Evolutionary conservation across 2,329 filamentous ascomycete species (phyloP).

Genomic region (Metarhizium rileyi): DNA sequence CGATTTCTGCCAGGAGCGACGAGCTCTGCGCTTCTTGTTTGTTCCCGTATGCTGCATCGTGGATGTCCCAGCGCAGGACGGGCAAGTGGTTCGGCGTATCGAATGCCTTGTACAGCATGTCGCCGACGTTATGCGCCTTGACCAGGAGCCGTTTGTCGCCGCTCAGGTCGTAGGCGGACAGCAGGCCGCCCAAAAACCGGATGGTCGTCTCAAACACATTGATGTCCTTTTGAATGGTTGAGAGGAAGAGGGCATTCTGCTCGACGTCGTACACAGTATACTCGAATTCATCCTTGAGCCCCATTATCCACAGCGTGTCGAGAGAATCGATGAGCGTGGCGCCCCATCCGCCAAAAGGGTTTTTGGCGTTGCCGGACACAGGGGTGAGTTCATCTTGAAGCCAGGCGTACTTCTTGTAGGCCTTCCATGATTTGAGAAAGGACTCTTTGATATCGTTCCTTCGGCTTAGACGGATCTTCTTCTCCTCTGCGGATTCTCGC

Average conservation of each 20-base stretch:
- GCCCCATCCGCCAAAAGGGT: constrained; percentile 44
- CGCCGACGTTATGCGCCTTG: constrained; percentile 40
- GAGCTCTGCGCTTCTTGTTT: constrained; percentile 9
- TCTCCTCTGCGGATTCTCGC: constrained; percentile 9
- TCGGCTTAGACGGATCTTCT: constrained; percentile 22
- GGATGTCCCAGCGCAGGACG: constrained; percentile 19
- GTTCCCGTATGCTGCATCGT: constrained; percentile 16
- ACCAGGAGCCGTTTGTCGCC: constrained; percentile 30
- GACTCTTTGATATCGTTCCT: constrained; percentile 30
- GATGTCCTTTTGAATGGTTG: constrained; percentile 30
- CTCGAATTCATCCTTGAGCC: constrained; percentile 44
- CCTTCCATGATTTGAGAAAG: constrained; percentile 36
- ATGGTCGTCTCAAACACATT: constrained; percentile 47
- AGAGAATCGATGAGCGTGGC: constrained; percentile 51
- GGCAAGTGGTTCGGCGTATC: constrained; percentile 43
- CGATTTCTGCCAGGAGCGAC: constrained; percentile 49
- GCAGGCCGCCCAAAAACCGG: constrained; percentile 41
- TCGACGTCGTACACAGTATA: constrained; percentile 38
- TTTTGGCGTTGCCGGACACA: constrained; percentile 34
- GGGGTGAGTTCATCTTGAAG: constrained; percentile 41
- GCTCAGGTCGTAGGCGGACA: constrained; percentile 41
- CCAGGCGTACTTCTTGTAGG: constrained; percentile 44
- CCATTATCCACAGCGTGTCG: constrained; percentile 56
- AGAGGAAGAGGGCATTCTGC: constrained; percentile 39
- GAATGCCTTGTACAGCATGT: constrained; percentile 43